Base-by-base conservation (phyloP, 345 rosid genomes). In the Xanthoceras sorbifolium region DNA sequence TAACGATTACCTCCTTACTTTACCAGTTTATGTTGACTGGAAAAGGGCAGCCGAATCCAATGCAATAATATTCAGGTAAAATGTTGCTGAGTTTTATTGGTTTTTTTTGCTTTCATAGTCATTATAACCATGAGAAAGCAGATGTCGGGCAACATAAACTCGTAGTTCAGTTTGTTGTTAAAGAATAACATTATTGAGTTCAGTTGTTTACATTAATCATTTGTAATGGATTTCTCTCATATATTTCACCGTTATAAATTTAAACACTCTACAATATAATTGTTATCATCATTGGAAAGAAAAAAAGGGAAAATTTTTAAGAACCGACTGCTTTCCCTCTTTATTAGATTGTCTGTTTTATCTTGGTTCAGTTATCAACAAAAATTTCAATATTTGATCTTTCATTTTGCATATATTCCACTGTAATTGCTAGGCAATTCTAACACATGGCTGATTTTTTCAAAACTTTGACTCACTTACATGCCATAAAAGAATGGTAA, bases 1-100 rank as follows among this genome's bases (percentile, higher is more conserved):
- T 73, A 86, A 97, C 0, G 99, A 95, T 79, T 95, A 93, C 84
- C 98, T 95, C 77, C 96, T 95, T 76, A 95, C 92, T 31, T 85
- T 95, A 86, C 99, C 98, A 54, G 84, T 95, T 36, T 91, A 83
- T 72, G 94, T 95, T 74, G 99, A 93, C 76, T 95, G 99, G 99
- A 90, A 90, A 82, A 91, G 80, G 81, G 89, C 98, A 6, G 89
- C 94, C 23, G 89, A 91, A 80, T 92, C 99, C 67, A 91, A 95
- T 87, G 88, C 96, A 28, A 93, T 93, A 75, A 92, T 95, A 63
- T 95, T 91, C 84, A 92, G 98, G 99, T 93, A 73, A 75, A 34
- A 60, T 64, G 2, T 68, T 25, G 22, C 18, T 4, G 36, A 26
- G n/a, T 42, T 62, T 57, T 59, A 57, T 31, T n/a, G n/a, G 34